Evolutionary conservation across 495 filamentous ascomycete genomes (phyloP), one percentile per base, ranked within the genome.

Genomic region (Polyplosphaeria fusca): DNA sequence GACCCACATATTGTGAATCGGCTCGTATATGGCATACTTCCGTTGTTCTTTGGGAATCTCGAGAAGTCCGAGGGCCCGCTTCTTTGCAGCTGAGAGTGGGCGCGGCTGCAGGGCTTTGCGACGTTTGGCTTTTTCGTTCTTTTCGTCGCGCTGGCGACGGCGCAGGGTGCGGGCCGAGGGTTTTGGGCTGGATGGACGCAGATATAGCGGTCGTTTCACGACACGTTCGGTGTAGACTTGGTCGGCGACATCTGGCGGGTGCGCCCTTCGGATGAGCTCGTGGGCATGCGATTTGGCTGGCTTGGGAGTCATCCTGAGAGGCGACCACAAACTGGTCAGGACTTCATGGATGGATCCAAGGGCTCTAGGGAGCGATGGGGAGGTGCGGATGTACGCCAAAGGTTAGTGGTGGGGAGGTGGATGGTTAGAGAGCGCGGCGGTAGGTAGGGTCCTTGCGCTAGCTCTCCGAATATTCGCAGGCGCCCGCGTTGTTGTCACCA

Each of bases 221-320:
- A 96, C 77, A 69, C 90, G 89, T 49, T 93, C 86, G 52, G 79
- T 77, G 77, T 87, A 89, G 75, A 95, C 86, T 5, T 78, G 73
- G 9, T 71, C 68, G 19, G 88, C 84, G 52, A 78, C 82, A 39
- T 81, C 77, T 19, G 89, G 82, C 27, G 84, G 81, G 75, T 93
- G 86, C 19, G 88, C 88, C 60, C 84, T 84, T 7, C 72, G 61
- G 56, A 97, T 86, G 35, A 97, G 4, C 69, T 68, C 30, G 82
- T 79, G 3, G 86, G 85, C 19, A 88, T 35, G 30, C 7, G 30
- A 35, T 35, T 35, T 35, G 30, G n/a, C n/a, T n/a, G n/a, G n/a
- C n/a, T n/a, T n/a, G n/a, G n/a, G n/a, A n/a, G n/a, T n/a, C n/a
- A n/a, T n/a, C n/a, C n/a, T n/a, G n/a, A n/a, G n/a, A n/a, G n/a